Evolutionary conservation across 768 basidiomycete genomes (phyloP), one percentile per base, ranked within the genome.

Genomic region (Chalciporus chontae): DNA sequence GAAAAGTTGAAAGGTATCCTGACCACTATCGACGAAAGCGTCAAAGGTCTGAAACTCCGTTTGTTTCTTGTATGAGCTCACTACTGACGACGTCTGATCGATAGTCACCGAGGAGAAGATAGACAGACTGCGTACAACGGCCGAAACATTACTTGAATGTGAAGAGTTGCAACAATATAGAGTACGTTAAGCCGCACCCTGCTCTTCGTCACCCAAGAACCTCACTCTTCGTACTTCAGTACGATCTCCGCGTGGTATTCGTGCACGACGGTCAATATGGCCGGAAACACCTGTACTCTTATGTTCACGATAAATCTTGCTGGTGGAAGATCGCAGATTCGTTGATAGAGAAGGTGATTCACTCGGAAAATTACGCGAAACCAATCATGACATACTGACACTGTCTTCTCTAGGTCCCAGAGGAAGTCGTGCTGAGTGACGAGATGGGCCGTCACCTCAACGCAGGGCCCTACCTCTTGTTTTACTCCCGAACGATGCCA

Each of bases 321-420:
- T 93, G 90, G 90, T 92, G 87, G 87, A 91, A 87, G 69, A 85
- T 82, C 3, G 74, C 85, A 8, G 90, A 90, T 57, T 78, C 79
- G 50, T 69, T 71, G 10, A 84, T 90, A 3, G 81, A 78, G 1
- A 79, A 87, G 76, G 89, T 82, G 51, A 42, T 15, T 8, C 1
- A 50, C 5, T 8, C 36, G 19, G 4, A n/a, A n/a, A n/a, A n/a
- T n/a, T 34, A 23, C 10, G 18, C 3, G 8, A 19, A 37, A 7
- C 11, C 9, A 41, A 18, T 32, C 36, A 31, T 54, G 5, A 6
- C 3, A 5, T 8, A 36, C 45, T 38, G 47, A 40, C n/a, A 13
- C 18, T 26, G 23, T 18, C 26, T 26, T 45, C 15, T 8, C 3
- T 46, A 91, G 88, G 87, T 87, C 1, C 62, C 84, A 0, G 89